Percentiles rank a stretch among this genome's conserved stretches.
These are phyloP conservation scores for Zymoseptoria ardabiliae DNA, from an alignment of 2,329 filamentous ascomycete species.

Conservation along the genomic window DNA sequence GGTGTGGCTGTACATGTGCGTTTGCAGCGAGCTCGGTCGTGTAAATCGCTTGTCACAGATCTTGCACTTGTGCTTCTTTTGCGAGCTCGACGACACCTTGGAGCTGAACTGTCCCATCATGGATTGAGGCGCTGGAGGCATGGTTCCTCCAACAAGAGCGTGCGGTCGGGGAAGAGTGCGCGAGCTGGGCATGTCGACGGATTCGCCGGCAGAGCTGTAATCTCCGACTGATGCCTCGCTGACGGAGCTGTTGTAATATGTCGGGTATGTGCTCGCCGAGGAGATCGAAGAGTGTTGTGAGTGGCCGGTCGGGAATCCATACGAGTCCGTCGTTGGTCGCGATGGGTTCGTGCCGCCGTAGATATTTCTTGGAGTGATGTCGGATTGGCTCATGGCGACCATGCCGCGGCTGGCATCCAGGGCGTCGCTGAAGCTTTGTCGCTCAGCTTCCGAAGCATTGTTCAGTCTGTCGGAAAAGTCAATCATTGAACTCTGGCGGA, in stretches of 20 bases:
- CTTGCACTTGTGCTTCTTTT: conserved; percentile 99
- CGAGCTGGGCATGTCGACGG: conserved; percentile 69
- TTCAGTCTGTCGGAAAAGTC: conserved; percentile 54
- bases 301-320: conserved; percentile 80
- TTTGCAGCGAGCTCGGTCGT: conserved; percentile 85
- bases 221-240: conserved; percentile 77
- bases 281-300: conserved; percentile 88
- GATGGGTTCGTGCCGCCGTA: conserved; percentile 61
- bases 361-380: conserved; percentile 79
- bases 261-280: conserved; percentile 67
- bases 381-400: conserved; percentile 83
- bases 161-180: conserved; percentile 77
- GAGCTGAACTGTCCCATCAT: conserved; percentile 99
- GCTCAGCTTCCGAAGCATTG: conserved; percentile 48
- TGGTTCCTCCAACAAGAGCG: conserved; percentile 53
- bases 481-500: conserved; percentile 57
- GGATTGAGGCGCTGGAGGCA: conserved; percentile 79
- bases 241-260: conserved; percentile 78
- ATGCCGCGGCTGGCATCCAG: conserved; percentile 91
- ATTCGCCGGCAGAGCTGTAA: conserved; percentile 85
- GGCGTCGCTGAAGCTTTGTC: conserved; percentile 73
- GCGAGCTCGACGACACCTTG: conserved; percentile 87
- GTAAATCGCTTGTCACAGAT: conserved; percentile 98
- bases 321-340: conserved; percentile 73
- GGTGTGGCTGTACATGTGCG: conserved; percentile 97